These are phyloP conservation scores for Sarocladium brachiariae DNA, from an alignment of 2,329 filamentous ascomycete genomes.

Conservation along the genomic window DNA sequence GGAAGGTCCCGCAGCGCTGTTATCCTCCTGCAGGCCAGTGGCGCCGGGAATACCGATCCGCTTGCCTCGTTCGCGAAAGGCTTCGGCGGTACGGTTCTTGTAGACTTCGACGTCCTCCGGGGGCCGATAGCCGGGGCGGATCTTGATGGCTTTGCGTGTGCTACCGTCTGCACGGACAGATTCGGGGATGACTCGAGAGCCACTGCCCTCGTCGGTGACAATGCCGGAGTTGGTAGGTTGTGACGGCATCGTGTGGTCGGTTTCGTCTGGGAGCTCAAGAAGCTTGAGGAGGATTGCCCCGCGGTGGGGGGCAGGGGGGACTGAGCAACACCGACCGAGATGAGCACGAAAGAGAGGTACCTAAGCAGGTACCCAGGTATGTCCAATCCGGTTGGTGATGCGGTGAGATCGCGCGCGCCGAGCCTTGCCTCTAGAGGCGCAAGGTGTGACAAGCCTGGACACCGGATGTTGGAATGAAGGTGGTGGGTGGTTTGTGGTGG, in stretches of 20 bases:
- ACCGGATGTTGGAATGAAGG: background rate
- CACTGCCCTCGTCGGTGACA: slow-evolving; percentile 66
- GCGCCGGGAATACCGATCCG: slow-evolving; percentile 66
- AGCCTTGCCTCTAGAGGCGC: slow-evolving; percentile 6
- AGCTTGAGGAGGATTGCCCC: background rate
- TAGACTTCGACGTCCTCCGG: slow-evolving; percentile 95
- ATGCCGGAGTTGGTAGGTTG: slow-evolving; percentile 58
- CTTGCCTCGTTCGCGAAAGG: slow-evolving; percentile 67
- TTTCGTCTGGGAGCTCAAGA: background rate
- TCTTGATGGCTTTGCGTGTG: slow-evolving; percentile 88
- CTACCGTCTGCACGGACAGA: slow-evolving; percentile 83
- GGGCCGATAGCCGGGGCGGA: slow-evolving; percentile 86
- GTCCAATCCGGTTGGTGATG: background rate
- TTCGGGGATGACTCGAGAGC: slow-evolving; percentile 82
- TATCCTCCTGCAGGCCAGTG: slow-evolving; percentile 46
- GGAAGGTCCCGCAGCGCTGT: slow-evolving; percentile 13
- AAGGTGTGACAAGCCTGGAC: slow-evolving; percentile 2
- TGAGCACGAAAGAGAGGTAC: no score
- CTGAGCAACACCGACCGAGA: background rate
- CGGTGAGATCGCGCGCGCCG: background rate
- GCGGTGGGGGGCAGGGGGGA: background rate
- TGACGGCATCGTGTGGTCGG: slow-evolving; percentile 26
- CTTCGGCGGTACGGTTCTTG: slow-evolving; percentile 84
- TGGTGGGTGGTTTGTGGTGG: background rate
- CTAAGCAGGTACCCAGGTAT: no score